These are phyloP conservation scores for Metschnikowia baotianmanensis DNA, from an alignment of 805 yeast species.

Conservation along the genomic window DNA sequence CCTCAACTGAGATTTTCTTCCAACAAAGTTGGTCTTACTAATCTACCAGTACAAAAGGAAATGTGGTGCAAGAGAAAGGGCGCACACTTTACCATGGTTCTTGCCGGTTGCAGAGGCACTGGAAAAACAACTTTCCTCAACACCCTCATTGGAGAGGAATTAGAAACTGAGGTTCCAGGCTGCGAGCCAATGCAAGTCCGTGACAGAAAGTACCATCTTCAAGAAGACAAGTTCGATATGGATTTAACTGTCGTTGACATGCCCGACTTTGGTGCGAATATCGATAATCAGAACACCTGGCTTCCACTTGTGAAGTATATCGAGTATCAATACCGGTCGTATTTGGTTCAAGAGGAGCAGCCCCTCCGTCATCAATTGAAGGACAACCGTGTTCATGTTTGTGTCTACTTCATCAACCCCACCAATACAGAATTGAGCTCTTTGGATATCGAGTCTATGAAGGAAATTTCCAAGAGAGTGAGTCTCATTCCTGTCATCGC, in stretches of 20 bases:
- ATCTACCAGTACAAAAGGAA: slow-evolving; percentile 33
- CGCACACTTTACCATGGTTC: slow-evolving; percentile 35
- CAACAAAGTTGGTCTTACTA: slow-evolving; percentile 16
- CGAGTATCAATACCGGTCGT: slow-evolving; percentile 71
- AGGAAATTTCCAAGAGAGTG: slow-evolving; percentile 64
- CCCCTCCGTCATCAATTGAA: slow-evolving; percentile 27
- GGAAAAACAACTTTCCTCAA: slow-evolving; percentile 29
- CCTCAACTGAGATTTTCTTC: slow-evolving; percentile 18
- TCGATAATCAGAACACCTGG: slow-evolving; percentile 49
- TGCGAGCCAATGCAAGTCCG: slow-evolving; percentile 17
- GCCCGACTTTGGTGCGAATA: slow-evolving; percentile 69
- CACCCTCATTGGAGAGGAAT: slow-evolving; percentile 22
- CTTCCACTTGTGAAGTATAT: slow-evolving; percentile 58
- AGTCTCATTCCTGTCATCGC: slow-evolving; percentile 81
- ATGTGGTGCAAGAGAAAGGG: slow-evolving; percentile 27
- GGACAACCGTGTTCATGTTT: slow-evolving; percentile 79
- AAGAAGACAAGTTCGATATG: slow-evolving; percentile 58
- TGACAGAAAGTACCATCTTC: slow-evolving; percentile 43
- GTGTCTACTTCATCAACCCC: slow-evolving; percentile 79
- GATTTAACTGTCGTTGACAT: slow-evolving; percentile 67
- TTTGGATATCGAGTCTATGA: slow-evolving; percentile 72
- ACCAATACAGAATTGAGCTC: slow-evolving; percentile 51
- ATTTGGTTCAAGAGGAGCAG: slow-evolving; percentile 66
- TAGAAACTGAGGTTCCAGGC: slow-evolving; percentile 12
- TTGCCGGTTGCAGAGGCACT: slow-evolving; percentile 32